These are phyloP conservation scores for Penicillium italicum DNA, from an alignment of 2,329 filamentous ascomycete genomes.

Conservation along the genomic window DNA sequence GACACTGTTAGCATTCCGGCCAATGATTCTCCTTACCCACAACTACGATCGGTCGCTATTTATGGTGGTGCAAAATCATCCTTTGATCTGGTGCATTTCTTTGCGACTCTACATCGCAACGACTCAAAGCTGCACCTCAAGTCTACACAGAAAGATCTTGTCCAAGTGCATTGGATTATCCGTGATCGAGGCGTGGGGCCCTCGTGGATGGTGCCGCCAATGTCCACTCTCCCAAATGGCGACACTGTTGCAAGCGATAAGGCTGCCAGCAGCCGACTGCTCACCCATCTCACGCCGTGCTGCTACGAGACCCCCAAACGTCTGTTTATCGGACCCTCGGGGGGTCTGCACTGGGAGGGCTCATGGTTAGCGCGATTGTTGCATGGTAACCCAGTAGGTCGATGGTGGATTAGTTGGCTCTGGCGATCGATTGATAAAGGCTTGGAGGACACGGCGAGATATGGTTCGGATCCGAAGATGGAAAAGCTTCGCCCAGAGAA, in stretches of 20 bases:
- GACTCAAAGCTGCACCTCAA: constrained; percentile 11
- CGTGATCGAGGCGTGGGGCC: constrained; percentile 19
- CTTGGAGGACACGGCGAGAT: constrained; percentile 14
- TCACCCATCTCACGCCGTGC: constrained; percentile 18
- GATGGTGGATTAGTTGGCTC: constrained; percentile 16
- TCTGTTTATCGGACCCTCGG: neutral
- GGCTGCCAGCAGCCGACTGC: constrained; percentile 21
- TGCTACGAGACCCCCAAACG: constrained; percentile 20
- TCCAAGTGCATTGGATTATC: constrained; percentile 27
- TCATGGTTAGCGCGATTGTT: constrained; percentile 21
- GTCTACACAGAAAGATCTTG: constrained; percentile 1
- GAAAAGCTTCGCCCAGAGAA: constrained; percentile 17
- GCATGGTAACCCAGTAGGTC: constrained; percentile 23
- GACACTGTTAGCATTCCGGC: neutral
- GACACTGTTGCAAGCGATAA: constrained; percentile 23
- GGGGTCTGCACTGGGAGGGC: constrained; percentile 16
- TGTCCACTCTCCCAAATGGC: constrained; percentile 16
- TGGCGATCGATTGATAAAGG: constrained; percentile 19
- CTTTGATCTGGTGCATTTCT: constrained; percentile 27
- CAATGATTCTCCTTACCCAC: neutral
- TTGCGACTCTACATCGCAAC: constrained; percentile 23
- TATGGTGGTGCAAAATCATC: constrained; percentile 28
- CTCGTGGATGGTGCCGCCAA: constrained; percentile 26
- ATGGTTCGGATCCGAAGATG: constrained; percentile 20
- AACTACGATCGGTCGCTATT: constrained; percentile 18